Percentiles rank a stretch among this genome's conserved stretches.
Evolutionary conservation across 2,329 filamentous ascomycete genomes (phyloP).

Genomic region (Fusarium sp.): DNA sequence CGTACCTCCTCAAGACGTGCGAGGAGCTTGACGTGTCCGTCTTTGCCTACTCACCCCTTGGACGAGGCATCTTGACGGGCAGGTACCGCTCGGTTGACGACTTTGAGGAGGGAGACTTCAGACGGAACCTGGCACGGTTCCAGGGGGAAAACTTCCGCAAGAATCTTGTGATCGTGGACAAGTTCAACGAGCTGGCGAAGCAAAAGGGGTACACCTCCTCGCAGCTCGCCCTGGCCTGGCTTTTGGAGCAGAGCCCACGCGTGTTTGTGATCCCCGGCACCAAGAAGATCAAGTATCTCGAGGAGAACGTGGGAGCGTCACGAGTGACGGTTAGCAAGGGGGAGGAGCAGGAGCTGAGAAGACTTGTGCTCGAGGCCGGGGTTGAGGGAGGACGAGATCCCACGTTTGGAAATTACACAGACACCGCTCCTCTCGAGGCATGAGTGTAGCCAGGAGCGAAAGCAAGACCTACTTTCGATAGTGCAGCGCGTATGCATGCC

Average conservation of each 20-base stretch:
- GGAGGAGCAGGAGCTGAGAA: slow-evolving; percentile 51
- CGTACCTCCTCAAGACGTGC: slow-evolving; percentile 63
- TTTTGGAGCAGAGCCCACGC: slow-evolving; percentile 69
- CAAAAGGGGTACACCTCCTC: slow-evolving; percentile 67
- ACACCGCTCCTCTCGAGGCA: slow-evolving; percentile 31
- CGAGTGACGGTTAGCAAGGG: slow-evolving; percentile 48
- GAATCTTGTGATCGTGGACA: slow-evolving; percentile 66
- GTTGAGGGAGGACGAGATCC: slow-evolving; percentile 44
- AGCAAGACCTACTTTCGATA: background rate
- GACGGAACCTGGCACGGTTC: slow-evolving; percentile 35
- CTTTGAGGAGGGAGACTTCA: slow-evolving; percentile 50
- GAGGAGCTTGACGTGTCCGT: slow-evolving; percentile 67
- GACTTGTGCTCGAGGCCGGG: slow-evolving; percentile 42
- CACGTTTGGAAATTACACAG: slow-evolving; percentile 26
- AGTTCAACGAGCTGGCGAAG: slow-evolving; percentile 44
- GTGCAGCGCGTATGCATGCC: slow-evolving; percentile 16
- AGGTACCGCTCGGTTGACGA: slow-evolving; percentile 59
- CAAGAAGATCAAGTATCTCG: slow-evolving; percentile 59
- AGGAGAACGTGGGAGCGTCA: slow-evolving; percentile 57
- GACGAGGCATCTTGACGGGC: slow-evolving; percentile 68
- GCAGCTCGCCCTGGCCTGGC: slow-evolving; percentile 73
- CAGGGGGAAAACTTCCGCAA: slow-evolving; percentile 50
- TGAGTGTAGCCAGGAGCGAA: slow-evolving; percentile 2
- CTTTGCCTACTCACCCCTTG: slow-evolving; percentile 70
- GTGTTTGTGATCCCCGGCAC: slow-evolving; percentile 70